Base-by-base conservation (phyloP, 2,329 filamentous ascomycete species). In the Microsporum canis region DNA sequence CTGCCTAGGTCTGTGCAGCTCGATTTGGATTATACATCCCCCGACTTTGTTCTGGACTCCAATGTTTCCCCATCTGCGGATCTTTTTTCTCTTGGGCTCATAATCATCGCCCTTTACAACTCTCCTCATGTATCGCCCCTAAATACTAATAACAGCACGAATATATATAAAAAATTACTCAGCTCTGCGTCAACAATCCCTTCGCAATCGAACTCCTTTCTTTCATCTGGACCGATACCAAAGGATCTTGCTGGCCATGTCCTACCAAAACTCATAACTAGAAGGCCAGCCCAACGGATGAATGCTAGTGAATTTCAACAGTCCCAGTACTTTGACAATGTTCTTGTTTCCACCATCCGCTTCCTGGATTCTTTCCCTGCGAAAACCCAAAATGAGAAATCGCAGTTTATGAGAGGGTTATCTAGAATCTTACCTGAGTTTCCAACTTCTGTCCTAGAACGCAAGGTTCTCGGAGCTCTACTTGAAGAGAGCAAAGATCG, bases 271-370 rank as follows among this genome's bases (percentile, higher is more conserved):
- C 82, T 99, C 51, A 91, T 99, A 61, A 94, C 92, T 0, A 82
- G 94, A 64, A 81, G 91, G 60, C 90, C 94, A 2, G 90, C 91
- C 2, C 89, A 95, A 71, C 84, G 94, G 51, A 83, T 97, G 77
- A 91, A 86, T 31, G 91, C 92, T 3, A 85, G 84, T 60, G 92
- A 96, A 68, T 97, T 99, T 67, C 94, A 99, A 71, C 85, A 96
- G 72, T 95, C 91, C 69, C 86, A 89, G 66, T 99, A 95, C 71
- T 99, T 99, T 71, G 91, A 99, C 75, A 99, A 97, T 69, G 89
- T 97, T 53, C 80, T 99, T 3, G 90, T 99, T 27, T 96, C 91
- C 0, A 96, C 94, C 0, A 96, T 99, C 64, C 88, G 94, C 10
- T 99, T 99, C 70, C 78, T 99, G 31, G 94, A 99, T 68, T 83